Base-by-base conservation (phyloP, 768 basidiomycete genomes). In the Lactifluus echinatus region DNA sequence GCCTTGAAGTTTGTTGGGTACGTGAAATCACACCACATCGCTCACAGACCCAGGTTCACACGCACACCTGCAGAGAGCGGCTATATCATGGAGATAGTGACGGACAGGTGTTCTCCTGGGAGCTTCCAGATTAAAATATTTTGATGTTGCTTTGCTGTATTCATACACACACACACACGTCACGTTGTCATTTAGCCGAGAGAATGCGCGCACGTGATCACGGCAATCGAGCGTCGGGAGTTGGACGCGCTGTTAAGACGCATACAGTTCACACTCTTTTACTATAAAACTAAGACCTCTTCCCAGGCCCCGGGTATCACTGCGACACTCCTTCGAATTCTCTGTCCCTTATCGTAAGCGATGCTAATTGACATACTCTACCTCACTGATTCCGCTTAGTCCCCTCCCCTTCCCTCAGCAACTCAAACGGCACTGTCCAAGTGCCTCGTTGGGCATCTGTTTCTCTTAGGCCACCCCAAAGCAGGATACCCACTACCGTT, bases 1-100 rank as follows among this genome's bases (percentile, higher is more conserved):
- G 83, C 89, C n/a, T 73, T 96, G 64, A 81, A 78, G 64, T 95
- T 95, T 64, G 72, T 85, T 23, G 89, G 87, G 93, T 91, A 68
- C 53, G 47, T 36, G n/a, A 23, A 8, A 46, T 28, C 55, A 15
- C 47, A 49, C 21, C 44, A 34, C 29, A 10, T 10, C 21, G 34
- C 39, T n/a, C n/a, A n/a, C n/a, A n/a, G n/a, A 21, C 3, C 23
- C 29, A 36, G 36, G 17, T 23, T 37, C 36, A 61, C 44, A 50
- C 15, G 6, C 1, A 57, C 44, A 57, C 17, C 39, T 29, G 2
- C 57, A 84, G 83, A 17, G 84, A 86, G 63, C 74, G 69, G 19
- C 67, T 86, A 23, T 83, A 76, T 64, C 81, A 82, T 61, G 84
- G 83, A n/a, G 83, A 86, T 63, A 77, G 79, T 48, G 77, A 76